Conservation (phyloP, 305 asterid genomes). For the Solanum hybrid region DNA sequence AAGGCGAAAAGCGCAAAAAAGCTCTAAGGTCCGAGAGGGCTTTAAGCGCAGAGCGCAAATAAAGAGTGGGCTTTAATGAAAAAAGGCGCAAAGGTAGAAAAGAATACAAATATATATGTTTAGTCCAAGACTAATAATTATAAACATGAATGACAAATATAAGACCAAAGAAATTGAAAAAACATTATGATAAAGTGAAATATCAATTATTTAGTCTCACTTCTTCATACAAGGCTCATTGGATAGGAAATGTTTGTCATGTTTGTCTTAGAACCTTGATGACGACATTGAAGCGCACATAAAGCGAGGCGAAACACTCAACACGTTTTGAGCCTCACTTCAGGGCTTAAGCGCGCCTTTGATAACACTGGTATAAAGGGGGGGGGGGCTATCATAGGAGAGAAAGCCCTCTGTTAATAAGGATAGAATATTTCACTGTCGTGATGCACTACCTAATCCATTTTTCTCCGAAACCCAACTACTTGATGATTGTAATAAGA, state of each 20-base stretch:
- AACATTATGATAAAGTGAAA: neutral
- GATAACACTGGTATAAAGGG: neutral
- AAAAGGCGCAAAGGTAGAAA: neutral
- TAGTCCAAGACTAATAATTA: neutral
- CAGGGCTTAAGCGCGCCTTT: neutral
- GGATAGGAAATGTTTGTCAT: neutral
- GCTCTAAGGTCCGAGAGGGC: neutral
- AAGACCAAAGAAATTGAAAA: neutral
- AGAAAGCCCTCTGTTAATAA: neutral
- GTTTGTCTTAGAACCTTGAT: neutral
- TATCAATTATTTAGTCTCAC: neutral
- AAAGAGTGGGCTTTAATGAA: neutral
- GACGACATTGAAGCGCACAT: neutral
- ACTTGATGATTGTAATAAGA: neutral
- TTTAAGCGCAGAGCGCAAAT: neutral
- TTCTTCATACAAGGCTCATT: neutral
- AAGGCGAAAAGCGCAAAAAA: neutral
- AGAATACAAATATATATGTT: neutral
- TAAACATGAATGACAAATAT: neutral
- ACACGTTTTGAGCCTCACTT: neutral
- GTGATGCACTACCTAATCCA: neutral
- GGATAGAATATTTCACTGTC: neutral
- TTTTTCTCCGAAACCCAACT: neutral
- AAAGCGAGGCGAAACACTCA: neutral
- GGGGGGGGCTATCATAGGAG: neutral